Evolutionary conservation across 805 yeast species (phyloP), one percentile per base, ranked within the genome.

Genomic region (Tanozyma kutaoensis): DNA sequence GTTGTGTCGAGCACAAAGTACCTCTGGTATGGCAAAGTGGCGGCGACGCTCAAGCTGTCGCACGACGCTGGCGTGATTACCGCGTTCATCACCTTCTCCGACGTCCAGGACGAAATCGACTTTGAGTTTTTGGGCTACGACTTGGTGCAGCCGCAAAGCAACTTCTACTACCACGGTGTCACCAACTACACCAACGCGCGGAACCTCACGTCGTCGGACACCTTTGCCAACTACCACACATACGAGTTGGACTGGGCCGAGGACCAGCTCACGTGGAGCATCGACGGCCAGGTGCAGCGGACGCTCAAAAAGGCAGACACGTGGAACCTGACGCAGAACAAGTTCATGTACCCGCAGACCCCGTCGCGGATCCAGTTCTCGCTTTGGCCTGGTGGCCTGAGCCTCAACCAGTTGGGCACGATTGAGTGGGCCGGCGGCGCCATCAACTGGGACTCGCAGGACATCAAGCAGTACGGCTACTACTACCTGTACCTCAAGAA

Each of bases 81-180:
- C 11, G 86, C 94, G 17, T 71, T 75, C 43, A 82, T 85, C 51
- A 50, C 82, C 28, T 76, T 72, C 52, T 80, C 94, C 6, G 79
- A 80, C 46, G 82, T 76, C 23, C 73, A 80, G 62, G 96, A 85
- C 59, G 96, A 86, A 64, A 67, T 85, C 42, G 96, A 86, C 66
- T 74, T 55, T 45, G 95, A 86, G 58, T 76, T 73, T 39, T 76
- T 84, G 36, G 97, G 97, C 32, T 67, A 68, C 43, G 70, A 78
- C 43, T 52, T 80, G 43, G 62, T 65, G 18, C 47, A 52, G 14
- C 80, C 74, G 2, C 86, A 86, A 62, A 61, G 85, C 15, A 86
- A 86, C 55, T 85, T 48, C 63, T 86, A 80, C 59, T 73, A 69
- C 49, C 73, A 77, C 47, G 95, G 88, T 50, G 50, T 58, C 18